Conservation (phyloP, 257 asterid species). For the Solanum sitiens region DNA sequence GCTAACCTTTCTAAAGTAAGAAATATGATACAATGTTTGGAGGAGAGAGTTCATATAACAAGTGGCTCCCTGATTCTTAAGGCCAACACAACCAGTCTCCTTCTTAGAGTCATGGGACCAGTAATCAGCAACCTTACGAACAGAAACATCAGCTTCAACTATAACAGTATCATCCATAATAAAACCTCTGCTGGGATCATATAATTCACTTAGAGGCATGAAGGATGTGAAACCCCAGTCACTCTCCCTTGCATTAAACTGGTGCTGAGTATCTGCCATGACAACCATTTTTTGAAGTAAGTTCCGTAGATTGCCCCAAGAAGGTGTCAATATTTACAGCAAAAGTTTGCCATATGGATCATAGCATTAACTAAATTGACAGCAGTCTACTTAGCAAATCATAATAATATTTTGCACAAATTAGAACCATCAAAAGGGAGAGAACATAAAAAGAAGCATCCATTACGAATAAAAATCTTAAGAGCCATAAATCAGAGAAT, state of each 20-base stretch:
- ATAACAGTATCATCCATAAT: constrained; percentile 43
- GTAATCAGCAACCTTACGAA: constrained; percentile 50
- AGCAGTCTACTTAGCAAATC: background rate
- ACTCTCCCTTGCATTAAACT: constrained; percentile 60
- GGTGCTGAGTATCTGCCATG: constrained; percentile 55
- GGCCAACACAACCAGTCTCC: constrained; percentile 40
- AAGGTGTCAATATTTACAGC: background rate
- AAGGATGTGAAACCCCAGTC: constrained; percentile 74
- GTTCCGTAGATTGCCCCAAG: background rate
- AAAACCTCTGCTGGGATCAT: constrained; percentile 57
- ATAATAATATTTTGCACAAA: background rate
- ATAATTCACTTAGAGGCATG: constrained; percentile 61
- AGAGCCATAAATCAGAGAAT: background rate
- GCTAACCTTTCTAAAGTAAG: constrained; percentile 9
- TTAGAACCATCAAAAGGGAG: background rate
- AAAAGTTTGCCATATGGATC: background rate
- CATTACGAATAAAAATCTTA: background rate
- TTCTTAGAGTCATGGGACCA: constrained; percentile 66
- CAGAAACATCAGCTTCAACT: constrained; percentile 64
- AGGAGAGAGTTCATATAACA: constrained; percentile 11
- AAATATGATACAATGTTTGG: constrained; percentile 9
- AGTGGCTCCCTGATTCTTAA: constrained; percentile 13
- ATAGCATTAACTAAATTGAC: background rate
- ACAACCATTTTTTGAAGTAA: background rate
- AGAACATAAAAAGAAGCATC: background rate